Evolutionary conservation across 495 filamentous ascomycete genomes (phyloP).

Genomic region (Tuber aestivum): DNA sequence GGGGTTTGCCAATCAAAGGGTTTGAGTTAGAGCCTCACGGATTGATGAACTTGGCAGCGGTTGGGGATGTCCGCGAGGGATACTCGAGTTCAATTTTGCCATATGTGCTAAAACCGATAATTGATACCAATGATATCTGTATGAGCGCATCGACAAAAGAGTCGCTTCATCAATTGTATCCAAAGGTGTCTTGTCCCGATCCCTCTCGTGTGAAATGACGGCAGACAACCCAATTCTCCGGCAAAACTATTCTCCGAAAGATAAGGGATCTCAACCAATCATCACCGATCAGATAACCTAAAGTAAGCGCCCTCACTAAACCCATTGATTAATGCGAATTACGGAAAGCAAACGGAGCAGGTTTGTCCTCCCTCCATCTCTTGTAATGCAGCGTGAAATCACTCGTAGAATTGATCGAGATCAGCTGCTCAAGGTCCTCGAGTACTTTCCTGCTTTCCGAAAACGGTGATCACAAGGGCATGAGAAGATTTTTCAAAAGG

Average conservation of each 20-base stretch:
- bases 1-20: neutral
- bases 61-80: neutral
- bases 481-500: neutral
- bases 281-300: neutral
- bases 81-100: neutral
- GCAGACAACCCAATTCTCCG: neutral
- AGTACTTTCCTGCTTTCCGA: neutral
- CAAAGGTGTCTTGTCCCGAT: neutral
- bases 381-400: neutral
- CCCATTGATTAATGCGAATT: neutral
- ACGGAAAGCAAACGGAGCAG: neutral
- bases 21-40: neutral
- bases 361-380: neutral
- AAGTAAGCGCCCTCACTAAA: neutral
- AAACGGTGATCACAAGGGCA: neutral
- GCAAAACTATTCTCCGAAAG: neutral
- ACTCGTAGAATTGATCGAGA: neutral
- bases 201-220: neutral
- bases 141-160: neutral
- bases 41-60: neutral
- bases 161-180: neutral
- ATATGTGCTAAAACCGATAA: neutral
- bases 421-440: neutral
- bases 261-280: neutral
- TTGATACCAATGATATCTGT: slow-evolving; percentile 4